Evolutionary conservation across 179 eudicot species (phyloP), one percentile per base, ranked within the genome.

Genomic region (Corrigiola litoralis): DNA sequence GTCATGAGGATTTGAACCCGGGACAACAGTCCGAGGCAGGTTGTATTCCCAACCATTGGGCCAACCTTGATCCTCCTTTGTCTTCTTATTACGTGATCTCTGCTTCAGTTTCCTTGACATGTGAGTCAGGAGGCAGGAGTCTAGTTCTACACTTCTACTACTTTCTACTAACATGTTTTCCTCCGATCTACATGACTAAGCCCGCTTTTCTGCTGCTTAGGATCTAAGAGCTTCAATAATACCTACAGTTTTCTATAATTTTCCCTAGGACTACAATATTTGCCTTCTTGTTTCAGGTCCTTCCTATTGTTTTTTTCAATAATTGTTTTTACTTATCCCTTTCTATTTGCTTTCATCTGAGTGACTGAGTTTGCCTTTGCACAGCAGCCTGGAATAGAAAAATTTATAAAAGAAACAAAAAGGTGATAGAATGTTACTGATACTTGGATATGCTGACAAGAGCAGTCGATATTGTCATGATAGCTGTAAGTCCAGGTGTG

Each of bases 401-500:
- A 52, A 52, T 11, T 5, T 18, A n/a, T 5, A 9, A 53, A 8
- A 13, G 36, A 5, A 32, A 18, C 37, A 53, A 2, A 28, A 51
- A 51, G 18, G 58, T 18, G 28, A 49, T 21, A 49, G 17, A 45
- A 32, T 6, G 28, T 54, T 18, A 51, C 28, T 10, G 25, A 51
- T 25, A 11, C 34, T 24, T 25, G 4, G 33, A 5, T 23, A 51
- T 25, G 56, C 2, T 51, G 56, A 16, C 17, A 16, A 50, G 32
- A 50, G 16, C 55, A 27, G 8, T 24, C 55, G 27, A 29, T 40
- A 54, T 16, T 14, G 38, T 6, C 57, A n/a, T 56, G 60, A 33
- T 17, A 42, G 60, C 27, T 56, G 61, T 9, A 18, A 12, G 61
- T 56, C 42, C 8, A 18, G 61, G 61, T 56, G 27, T 56, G 36